Conservation (phyloP, 208 protist species). For the Acanthamoeba triangularis region DNA sequence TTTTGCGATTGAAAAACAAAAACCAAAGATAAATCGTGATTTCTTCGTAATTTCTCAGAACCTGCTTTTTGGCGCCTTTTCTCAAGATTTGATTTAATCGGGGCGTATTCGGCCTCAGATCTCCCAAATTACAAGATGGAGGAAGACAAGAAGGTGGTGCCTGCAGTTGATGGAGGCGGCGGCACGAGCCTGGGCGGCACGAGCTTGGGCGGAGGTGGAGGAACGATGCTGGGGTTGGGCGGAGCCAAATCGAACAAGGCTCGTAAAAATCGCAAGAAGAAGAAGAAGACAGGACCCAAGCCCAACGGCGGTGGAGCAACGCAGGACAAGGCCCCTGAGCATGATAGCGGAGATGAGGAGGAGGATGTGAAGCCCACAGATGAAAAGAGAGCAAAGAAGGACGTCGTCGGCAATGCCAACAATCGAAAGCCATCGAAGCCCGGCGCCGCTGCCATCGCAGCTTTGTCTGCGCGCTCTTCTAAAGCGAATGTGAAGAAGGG, state of each 20-base stretch:
- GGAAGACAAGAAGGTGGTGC: neutral
- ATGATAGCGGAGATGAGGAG: neutral
- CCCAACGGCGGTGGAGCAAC: neutral
- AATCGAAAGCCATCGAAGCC: neutral
- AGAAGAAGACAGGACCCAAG: constrained; percentile 21
- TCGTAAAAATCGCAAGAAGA: constrained; percentile 49
- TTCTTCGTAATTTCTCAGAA: neutral
- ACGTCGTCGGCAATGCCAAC: neutral
- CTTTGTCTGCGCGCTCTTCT: neutral
- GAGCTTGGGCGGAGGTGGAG: neutral
- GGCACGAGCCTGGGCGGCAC: constrained; percentile 8
- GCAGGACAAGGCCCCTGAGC: neutral
- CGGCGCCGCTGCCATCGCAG: neutral
- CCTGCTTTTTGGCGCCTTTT: neutral
- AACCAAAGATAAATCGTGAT: neutral
- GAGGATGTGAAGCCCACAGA: neutral
- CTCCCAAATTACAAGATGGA: neutral
- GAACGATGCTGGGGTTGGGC: neutral
- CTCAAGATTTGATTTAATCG: neutral
- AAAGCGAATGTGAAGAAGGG: neutral
- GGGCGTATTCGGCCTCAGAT: neutral
- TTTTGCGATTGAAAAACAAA: no score
- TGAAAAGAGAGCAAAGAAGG: neutral
- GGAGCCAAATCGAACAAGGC: neutral
- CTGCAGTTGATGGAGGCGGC: neutral